These are phyloP conservation scores for Chlamydomonas sp. DNA, from an alignment of 139 green algal genomes.

Conservation along the genomic window DNA sequence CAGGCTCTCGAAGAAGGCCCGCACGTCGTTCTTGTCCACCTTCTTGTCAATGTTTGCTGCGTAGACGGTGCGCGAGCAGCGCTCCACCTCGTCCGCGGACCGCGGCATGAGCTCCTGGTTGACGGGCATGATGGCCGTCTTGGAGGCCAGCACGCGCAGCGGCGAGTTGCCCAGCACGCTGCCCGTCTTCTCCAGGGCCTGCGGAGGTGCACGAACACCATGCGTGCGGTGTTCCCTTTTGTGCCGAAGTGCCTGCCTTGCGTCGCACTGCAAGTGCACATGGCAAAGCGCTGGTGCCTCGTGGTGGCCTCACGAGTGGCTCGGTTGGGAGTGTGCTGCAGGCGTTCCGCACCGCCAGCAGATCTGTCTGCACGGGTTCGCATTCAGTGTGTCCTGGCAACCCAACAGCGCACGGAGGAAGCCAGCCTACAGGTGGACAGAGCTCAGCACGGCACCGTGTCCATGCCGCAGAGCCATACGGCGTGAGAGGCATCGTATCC, in stretches of 20 bases:
- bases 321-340: too few relatives aligned
- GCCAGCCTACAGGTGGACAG: too few relatives aligned
- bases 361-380: too few relatives aligned
- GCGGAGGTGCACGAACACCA: slow-evolving; percentile 1
- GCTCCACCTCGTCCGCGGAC: slow-evolving; percentile 58
- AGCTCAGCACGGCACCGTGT: too few relatives aligned
- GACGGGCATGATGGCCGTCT: slow-evolving; percentile 95
- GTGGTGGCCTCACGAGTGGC: background rate
- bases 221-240: too few relatives aligned
- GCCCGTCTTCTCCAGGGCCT: slow-evolving; percentile 76
- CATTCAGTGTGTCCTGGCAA: too few relatives aligned
- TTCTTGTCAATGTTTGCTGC: slow-evolving; percentile 96
- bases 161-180: slow-evolving; percentile 74
- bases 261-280: background rate
- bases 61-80: slow-evolving; percentile 85
- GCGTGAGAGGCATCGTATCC: too few relatives aligned
- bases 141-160: slow-evolving; percentile 89
- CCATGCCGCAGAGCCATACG: too few relatives aligned
- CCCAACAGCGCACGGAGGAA: too few relatives aligned
- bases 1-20: slow-evolving; percentile 89
- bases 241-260: too few relatives aligned
- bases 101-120: slow-evolving; percentile 87
- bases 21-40: slow-evolving; percentile 68
- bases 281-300: background rate
- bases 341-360: too few relatives aligned